Conservation (phyloP, 257 asterid species). For the Fraxinus cuspidata region DNA sequence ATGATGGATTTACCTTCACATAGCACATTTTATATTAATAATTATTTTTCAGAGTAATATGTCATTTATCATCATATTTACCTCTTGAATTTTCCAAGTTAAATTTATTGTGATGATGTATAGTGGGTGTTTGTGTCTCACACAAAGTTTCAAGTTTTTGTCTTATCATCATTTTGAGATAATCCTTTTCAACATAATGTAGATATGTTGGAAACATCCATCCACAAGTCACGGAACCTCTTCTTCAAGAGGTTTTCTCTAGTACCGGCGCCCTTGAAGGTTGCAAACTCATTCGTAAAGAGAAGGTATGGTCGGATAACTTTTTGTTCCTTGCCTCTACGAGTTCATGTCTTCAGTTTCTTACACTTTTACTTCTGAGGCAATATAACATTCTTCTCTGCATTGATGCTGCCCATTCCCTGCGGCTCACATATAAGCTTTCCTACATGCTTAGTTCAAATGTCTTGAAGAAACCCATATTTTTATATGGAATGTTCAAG, state of each 20-base stretch:
- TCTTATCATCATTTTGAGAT: not conserved
- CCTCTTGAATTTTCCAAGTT: not conserved
- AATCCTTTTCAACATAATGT: conserved; percentile 28
- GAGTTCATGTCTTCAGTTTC: conserved; percentile 11
- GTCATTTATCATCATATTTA: not conserved
- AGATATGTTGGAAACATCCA: conserved; percentile 91
- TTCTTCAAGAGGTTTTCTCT: conserved; percentile 83
- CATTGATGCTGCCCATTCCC: conserved; percentile 1
- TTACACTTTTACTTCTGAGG: not conserved
- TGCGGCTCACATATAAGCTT: not conserved
- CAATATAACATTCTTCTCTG: not conserved
- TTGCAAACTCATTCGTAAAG: conserved; percentile 87
- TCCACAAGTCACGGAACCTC: conserved; percentile 82
- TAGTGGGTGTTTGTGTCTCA: not conserved
- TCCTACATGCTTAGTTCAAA: not conserved
- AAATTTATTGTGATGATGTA: not conserved
- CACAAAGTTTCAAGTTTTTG: not conserved
- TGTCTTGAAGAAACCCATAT: not conserved
- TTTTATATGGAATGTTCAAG: not conserved
- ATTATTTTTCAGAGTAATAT: not conserved
- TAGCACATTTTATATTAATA: not conserved
- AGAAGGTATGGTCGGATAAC: conserved; percentile 49
- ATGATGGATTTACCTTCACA: not conserved
- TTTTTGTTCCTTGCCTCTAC: not conserved
- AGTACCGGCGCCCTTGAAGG: conserved; percentile 79